Evolutionary conservation across 208 protist species (phyloP).

Genomic region (Herpetomonas samuelpessoai): DNA sequence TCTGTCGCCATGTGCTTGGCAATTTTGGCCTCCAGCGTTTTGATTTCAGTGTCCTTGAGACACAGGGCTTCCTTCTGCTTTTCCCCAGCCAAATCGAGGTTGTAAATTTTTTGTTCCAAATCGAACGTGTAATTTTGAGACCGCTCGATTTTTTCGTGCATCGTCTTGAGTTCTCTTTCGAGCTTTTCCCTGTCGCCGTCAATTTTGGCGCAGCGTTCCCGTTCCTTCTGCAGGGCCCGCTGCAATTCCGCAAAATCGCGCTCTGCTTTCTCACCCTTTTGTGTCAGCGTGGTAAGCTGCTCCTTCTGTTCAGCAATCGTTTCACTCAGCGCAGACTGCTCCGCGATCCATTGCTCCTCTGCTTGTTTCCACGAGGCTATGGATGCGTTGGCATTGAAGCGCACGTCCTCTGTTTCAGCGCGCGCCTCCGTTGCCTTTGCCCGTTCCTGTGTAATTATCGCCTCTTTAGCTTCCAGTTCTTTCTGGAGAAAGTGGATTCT

Average conservation of each 20-base stretch:
- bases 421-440: conserved; percentile 28
- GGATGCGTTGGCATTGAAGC: conserved; percentile 54
- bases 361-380: conserved; percentile 75
- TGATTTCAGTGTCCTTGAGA: conserved; percentile 75
- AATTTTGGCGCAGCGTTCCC: conserved; percentile 28
- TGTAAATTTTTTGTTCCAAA: conserved; percentile 65
- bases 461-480: conserved; percentile 59
- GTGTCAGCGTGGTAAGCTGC: conserved; percentile 10
- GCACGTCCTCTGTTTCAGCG: conserved; percentile 63
- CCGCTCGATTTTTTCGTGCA: conserved; percentile 44
- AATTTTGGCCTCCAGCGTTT: conserved; percentile 45
- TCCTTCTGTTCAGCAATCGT: conserved; percentile 22
- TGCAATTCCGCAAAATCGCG: conserved; percentile 17
- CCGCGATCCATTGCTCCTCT: conserved; percentile 70
- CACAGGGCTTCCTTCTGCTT: conserved; percentile 63
- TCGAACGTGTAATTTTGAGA: conserved; percentile 60
- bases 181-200: conserved; percentile 15
- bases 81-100: conserved; percentile 55
- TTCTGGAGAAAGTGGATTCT: conserved; percentile 57
- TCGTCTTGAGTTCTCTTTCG: conserved; percentile 33
- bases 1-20: conserved; percentile 37
- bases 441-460: conserved; percentile 37
- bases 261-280: conserved; percentile 9
- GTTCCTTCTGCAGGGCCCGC: conserved; percentile 31
- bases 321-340: conserved; percentile 52